Base-by-base conservation (phyloP, 352 stramenopile genomes). In the Pythium grandisporangium region DNA sequence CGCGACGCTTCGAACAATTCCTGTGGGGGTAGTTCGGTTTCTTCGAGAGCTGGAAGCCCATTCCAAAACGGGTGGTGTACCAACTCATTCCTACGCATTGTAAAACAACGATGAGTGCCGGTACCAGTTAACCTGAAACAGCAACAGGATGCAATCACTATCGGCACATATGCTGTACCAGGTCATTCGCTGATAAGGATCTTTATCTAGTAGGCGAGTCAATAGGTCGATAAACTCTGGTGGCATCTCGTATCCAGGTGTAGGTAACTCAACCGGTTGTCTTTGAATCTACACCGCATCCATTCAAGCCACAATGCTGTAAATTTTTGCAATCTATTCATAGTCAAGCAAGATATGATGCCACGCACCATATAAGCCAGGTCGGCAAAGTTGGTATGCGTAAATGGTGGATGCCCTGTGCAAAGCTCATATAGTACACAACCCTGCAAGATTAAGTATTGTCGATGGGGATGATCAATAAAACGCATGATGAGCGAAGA, bases 281-380 rank as follows among this genome's bases (percentile, higher is more conserved):
- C 51, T 81, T 72, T 88, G 78, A 42, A 92, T 92, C 78, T 91
- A 29, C n/a, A n/a, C n/a, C n/a, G n/a, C n/a, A n/a, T n/a, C n/a
- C n/a, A n/a, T n/a, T n/a, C n/a, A n/a, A n/a, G n/a, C n/a, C n/a
- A n/a, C n/a, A n/a, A n/a, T n/a, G n/a, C n/a, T n/a, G n/a, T n/a
- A n/a, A n/a, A n/a, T n/a, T n/a, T n/a, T n/a, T n/a, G n/a, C n/a
- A n/a, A n/a, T n/a, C n/a, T n/a, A n/a, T n/a, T n/a, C n/a, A n/a
- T n/a, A n/a, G n/a, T n/a, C n/a, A n/a, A n/a, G n/a, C n/a, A n/a
- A n/a, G n/a, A n/a, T n/a, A n/a, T n/a, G n/a, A n/a, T 7, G n/a
- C 13, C 19, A 55, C 42, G 36, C 51, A 93, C 78, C 56, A 80
- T 83, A 48, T 63, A 65, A 24, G 64, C 70, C 11, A 93, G 53